phyloP scores from a whole-genome alignment of 2,329 filamentous ascomycete genomes.

The Penicillium sp. region DNA sequence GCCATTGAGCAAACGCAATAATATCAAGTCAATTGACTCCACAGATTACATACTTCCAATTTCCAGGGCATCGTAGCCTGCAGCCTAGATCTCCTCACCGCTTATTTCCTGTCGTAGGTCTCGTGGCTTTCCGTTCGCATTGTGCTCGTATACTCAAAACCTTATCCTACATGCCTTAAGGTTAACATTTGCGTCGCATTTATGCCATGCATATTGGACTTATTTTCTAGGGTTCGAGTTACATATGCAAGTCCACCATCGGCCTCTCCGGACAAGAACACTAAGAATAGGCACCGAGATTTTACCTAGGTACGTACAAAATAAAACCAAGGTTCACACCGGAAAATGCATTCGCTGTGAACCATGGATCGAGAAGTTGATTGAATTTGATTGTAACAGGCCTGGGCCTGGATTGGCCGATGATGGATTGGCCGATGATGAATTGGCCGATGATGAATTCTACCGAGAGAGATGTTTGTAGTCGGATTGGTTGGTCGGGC shows the following conservation, averaged over 20 bases:
- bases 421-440: neutral
- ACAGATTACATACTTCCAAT: neutral
- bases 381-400: neutral
- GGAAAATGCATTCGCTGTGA: neutral
- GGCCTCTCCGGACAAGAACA: neutral
- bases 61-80: neutral
- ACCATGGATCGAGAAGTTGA: neutral
- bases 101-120: neutral
- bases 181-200: neutral
- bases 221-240: neutral
- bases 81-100: neutral
- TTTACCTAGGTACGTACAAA: neutral
- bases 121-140: neutral
- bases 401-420: neutral
- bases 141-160: neutral
- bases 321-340: neutral
- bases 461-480: neutral
- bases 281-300: neutral
- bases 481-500: neutral
- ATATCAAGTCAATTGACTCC: neutral
- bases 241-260: neutral
- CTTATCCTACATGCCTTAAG: neutral
- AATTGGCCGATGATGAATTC: neutral
- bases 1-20: neutral
- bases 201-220: neutral